Conservation (phyloP, 306 rosid species). For the Hippophae tibetana region DNA sequence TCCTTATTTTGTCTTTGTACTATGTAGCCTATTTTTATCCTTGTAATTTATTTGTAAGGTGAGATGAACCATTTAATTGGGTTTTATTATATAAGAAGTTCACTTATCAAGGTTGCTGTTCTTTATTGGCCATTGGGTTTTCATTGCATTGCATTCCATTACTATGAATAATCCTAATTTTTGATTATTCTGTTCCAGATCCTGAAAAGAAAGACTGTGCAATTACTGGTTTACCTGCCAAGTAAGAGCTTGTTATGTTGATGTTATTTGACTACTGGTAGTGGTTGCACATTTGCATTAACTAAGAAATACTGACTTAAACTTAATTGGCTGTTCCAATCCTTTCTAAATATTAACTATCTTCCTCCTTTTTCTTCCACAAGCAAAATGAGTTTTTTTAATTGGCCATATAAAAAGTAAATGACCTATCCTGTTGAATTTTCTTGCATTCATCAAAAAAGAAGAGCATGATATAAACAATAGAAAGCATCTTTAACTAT, state of each 20-base stretch:
- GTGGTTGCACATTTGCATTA: not conserved
- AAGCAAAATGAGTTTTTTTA: too few relatives aligned
- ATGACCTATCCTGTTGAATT: too few relatives aligned
- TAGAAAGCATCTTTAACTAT: not conserved
- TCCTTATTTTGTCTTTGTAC: too few relatives aligned
- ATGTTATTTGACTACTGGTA: conserved; percentile 4
- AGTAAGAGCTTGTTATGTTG: conserved; percentile 47
- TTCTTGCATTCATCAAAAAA: not conserved
- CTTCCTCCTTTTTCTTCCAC: too few relatives aligned
- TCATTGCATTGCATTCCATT: not conserved
- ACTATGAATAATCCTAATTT: conserved; percentile 7
- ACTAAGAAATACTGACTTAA: not conserved
- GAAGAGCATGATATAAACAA: not conserved
- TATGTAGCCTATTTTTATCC: too few relatives aligned
- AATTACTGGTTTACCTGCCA: conserved; percentile 88
- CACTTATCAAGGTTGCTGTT: not conserved
- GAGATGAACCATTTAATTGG: too few relatives aligned
- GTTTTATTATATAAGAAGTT: too few relatives aligned
- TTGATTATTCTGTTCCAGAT: conserved; percentile 41
- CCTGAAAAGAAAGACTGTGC: conserved; percentile 75
- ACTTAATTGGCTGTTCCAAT: not conserved
- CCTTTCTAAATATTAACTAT: too few relatives aligned
- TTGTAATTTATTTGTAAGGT: too few relatives aligned
- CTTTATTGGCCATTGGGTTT: not conserved
- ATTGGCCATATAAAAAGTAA: too few relatives aligned